These are phyloP conservation scores for Aureobasidium sp. DNA, from an alignment of 2,329 filamentous ascomycete species.

Conservation along the genomic window DNA sequence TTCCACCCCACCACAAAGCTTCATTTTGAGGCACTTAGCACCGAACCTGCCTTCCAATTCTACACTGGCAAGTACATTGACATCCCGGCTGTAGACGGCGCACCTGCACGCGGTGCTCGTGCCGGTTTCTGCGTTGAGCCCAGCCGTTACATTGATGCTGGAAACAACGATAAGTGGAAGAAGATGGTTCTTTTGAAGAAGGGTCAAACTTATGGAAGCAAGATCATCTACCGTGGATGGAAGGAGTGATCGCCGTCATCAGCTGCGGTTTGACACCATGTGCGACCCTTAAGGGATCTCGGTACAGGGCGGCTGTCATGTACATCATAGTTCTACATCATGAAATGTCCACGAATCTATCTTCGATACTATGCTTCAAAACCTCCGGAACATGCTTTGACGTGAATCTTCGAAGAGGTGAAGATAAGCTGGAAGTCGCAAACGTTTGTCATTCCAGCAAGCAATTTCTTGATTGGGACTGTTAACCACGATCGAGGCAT, in stretches of 20 bases:
- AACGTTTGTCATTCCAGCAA: not conserved
- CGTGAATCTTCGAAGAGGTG: not conserved
- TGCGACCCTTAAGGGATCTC: not conserved
- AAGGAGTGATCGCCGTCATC: constrained; percentile 37
- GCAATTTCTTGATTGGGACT: not conserved
- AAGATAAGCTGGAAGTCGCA: not conserved
- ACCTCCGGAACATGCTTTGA: not conserved
- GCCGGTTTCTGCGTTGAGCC: constrained; percentile 90
- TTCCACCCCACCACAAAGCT: constrained; percentile 65
- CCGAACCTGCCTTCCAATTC: constrained; percentile 94
- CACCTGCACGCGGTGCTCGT: constrained; percentile 56
- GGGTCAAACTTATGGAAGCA: constrained; percentile 72
- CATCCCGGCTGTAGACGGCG: constrained; percentile 50
- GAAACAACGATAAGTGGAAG: constrained; percentile 74
- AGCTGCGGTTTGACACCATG: not conserved
- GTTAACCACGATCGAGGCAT: not conserved
- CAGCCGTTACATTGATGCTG: constrained; percentile 79
- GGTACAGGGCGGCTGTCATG: not conserved
- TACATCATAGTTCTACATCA: not conserved
- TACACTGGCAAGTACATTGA: constrained; percentile 84
- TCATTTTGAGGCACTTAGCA: constrained; percentile 80
- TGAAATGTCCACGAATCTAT: not conserved
- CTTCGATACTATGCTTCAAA: too few species aligned
- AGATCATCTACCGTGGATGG: constrained; percentile 81
- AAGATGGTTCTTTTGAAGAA: constrained; percentile 71